Evolutionary conservation across 1,284 basidiomycete species (phyloP), one percentile per base, ranked within the genome.

Genomic region (Pseudozyma tsukubaensis): DNA sequence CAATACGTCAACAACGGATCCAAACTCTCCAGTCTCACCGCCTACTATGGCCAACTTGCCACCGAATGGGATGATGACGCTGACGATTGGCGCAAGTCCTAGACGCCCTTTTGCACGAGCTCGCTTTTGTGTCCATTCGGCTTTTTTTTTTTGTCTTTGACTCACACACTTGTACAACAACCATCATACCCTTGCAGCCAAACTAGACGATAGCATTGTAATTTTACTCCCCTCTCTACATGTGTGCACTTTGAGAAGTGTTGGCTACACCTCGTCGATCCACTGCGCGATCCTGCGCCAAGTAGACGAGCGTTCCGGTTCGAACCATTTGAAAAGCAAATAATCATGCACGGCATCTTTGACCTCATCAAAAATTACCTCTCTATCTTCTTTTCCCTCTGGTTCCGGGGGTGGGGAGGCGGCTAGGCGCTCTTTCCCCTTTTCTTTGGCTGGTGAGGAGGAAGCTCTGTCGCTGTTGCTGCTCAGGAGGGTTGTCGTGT

Each of bases 1-100:
- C 91, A 92, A 81, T 94, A 92, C 92, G 93, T 92, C 91, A 58
- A 60, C 39, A 6, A 60, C 36, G 90, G 91, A 2, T 86, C 86
- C 16, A 94, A 94, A 85, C 86, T 94, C 52, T 95, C 94, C 78
- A 88, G 88, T 10, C 71, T 89, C 14, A 87, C 86, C 11, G 86
- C 85, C 7, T 88, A 88, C 75, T 88, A 82, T 79, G 88, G 88
- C 1, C 83, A 83, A 0, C 77, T 88, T 16, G 85, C 74, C 4
- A 24, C 53, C 7, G 54, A 73, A 1, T 80, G 75, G 72, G 68
- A 81, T 32, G 69, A 70, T 19, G 39, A 60, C 1, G 37, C 19
- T 3, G 73, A 76, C 43, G 57, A 59, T 48, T 76, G 73, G 73
- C 42, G 16, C 21, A 51, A 37, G 13, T 37, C 56, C 18, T 57